A percentile compares a stretch with the other conserved stretches of the same genome.
These are phyloP conservation scores for Canavalia ensiformis DNA, from an alignment of 306 rosid genomes.

Conservation along the genomic window DNA sequence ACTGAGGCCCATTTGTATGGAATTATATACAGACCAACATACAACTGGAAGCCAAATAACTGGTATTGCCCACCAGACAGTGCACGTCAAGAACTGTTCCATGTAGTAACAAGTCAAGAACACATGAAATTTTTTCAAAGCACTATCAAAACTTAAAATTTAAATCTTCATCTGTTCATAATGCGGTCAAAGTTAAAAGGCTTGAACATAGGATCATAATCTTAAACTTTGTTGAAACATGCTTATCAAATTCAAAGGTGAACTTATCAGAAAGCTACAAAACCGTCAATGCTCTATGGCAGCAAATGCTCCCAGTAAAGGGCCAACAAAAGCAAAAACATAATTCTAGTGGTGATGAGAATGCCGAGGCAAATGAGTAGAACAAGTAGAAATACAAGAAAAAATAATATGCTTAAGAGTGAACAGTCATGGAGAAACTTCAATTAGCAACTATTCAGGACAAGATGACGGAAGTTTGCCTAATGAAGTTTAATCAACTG, in stretches of 20 bases:
- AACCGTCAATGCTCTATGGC: constrained; percentile 16
- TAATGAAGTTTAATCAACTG: not conserved
- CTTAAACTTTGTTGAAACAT: constrained; percentile 21
- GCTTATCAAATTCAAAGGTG: constrained; percentile 18
- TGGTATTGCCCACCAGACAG: constrained; percentile 97
- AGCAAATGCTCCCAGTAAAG: constrained; percentile 20
- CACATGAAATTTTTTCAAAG: constrained; percentile 7
- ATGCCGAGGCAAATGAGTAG: not conserved
- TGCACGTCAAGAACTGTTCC: constrained; percentile 87
- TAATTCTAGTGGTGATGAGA: constrained; percentile 15
- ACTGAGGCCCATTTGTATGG: constrained; percentile 74
- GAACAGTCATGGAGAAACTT: constrained; percentile 1
- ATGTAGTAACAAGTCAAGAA: constrained; percentile 52
- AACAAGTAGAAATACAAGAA: constrained; percentile 26
- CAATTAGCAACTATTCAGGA: constrained; percentile 25
- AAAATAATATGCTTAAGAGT: not conserved
- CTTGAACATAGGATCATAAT: constrained; percentile 27
- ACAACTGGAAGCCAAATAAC: constrained; percentile 92
- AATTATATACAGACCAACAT: constrained; percentile 66
- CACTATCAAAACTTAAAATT: constrained; percentile 19
- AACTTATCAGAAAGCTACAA: not conserved
- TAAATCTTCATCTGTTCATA: constrained; percentile 26
- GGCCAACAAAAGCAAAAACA: constrained; percentile 20
- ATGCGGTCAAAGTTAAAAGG: not conserved
- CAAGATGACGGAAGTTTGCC: constrained; percentile 1